A percentile compares a stretch with the other conserved stretches of the same genome.
phyloP scores from a whole-genome alignment of 2,329 filamentous ascomycete genomes.

The Diaporthe sp. region DNA sequence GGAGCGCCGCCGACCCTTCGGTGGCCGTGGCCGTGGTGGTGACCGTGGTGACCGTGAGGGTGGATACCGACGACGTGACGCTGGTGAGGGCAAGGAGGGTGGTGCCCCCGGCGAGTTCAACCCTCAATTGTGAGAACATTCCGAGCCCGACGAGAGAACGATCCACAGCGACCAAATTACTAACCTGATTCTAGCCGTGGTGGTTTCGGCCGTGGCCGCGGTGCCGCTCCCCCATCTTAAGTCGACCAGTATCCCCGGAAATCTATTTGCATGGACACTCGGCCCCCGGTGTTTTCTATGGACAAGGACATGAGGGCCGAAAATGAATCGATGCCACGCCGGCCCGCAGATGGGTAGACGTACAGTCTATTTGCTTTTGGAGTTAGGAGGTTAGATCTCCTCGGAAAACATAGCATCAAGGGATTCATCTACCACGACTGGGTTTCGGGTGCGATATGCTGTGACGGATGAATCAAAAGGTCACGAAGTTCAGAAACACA shows the following conservation, averaged over 20 bases:
- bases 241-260: constrained; percentile 49
- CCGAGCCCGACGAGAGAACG: constrained; percentile 12
- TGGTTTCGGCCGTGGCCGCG: constrained; percentile 90
- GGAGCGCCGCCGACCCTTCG: constrained; percentile 81
- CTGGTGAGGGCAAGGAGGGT: constrained; percentile 88
- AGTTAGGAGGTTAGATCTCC: constrained; percentile 46
- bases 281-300: constrained; percentile 33
- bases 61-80: constrained; percentile 91
- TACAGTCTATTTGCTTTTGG: constrained; percentile 45
- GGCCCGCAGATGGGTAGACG: constrained; percentile 42
- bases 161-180: constrained; percentile 47
- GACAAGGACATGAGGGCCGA: constrained; percentile 39
- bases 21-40: constrained; percentile 75
- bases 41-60: constrained; percentile 86
- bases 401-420: constrained; percentile 46
- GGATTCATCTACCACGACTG: constrained; percentile 37
- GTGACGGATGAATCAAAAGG: constrained; percentile 35
- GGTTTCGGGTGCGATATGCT: constrained; percentile 34
- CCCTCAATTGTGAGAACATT: constrained; percentile 79
- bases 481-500: constrained; percentile 31
- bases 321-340: constrained; percentile 40
- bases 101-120: constrained; percentile 92
- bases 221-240: constrained; percentile 77
- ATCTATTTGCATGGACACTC: constrained; percentile 36
- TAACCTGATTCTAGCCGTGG: constrained; percentile 70